Conservation (phyloP, 192 early-diverging fungal genomes). For the Umbelopsis ramanniana region DNA sequence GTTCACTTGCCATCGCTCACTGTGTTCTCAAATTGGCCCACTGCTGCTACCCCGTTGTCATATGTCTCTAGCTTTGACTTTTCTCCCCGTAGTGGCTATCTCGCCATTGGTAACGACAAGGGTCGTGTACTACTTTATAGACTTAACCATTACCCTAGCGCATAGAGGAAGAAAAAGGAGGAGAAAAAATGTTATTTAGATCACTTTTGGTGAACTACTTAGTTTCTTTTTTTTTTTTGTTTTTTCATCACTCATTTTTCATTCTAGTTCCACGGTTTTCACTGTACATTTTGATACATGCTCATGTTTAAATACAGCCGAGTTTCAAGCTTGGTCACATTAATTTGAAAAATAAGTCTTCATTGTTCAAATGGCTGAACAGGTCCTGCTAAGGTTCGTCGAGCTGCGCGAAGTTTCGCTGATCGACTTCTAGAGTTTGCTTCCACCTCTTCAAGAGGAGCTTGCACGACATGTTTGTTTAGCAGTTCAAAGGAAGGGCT, state of each 20-base stretch:
- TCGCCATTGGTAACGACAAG: conserved; percentile 90
- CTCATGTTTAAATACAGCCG: conserved; percentile 21
- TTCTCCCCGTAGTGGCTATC: conserved; percentile 90
- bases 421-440: conserved; percentile 64
- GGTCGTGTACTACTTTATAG: conserved; percentile 89
- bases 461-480: conserved; percentile 47
- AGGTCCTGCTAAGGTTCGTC: conserved; percentile 30
- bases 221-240: not conserved
- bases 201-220: not conserved
- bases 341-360: not conserved
- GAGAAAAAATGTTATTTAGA: not conserved
- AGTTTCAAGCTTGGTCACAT: not conserved
- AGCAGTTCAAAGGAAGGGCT: conserved; percentile 36
- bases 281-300: conserved; percentile 25
- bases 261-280: conserved; percentile 1
- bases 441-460: conserved; percentile 52
- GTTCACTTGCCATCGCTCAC: conserved; percentile 80
- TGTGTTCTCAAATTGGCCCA: conserved; percentile 97
- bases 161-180: conserved; percentile 29
- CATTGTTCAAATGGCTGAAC: conserved; percentile 30
- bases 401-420: conserved; percentile 49
- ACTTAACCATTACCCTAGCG: conserved; percentile 64
- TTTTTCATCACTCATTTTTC: not conserved
- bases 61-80: conserved; percentile 81
- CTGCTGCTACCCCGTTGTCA: conserved; percentile 74